These are phyloP conservation scores for Lactarius pseudohatsudake DNA, from an alignment of 768 basidiomycete genomes.

Conservation along the genomic window DNA sequence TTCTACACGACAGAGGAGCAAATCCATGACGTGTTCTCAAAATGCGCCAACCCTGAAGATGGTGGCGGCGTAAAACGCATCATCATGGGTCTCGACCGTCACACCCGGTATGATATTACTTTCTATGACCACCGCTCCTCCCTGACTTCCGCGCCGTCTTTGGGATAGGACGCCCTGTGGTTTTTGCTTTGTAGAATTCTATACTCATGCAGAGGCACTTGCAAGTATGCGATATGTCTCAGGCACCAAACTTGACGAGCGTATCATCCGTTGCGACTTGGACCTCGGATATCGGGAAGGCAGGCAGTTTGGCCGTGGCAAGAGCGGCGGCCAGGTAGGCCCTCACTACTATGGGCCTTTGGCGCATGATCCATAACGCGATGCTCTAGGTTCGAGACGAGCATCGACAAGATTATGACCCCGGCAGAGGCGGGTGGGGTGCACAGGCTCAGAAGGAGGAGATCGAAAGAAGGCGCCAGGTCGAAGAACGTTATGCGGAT, in stretches of 20 bases:
- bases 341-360: not conserved
- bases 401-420: conserved; percentile 94
- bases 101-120: conserved; percentile 61
- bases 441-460: conserved; percentile 78
- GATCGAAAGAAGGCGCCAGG: conserved; percentile 73
- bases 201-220: conserved; percentile 90
- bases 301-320: conserved; percentile 94
- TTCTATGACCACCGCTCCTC: not conserved
- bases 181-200: conserved; percentile 96
- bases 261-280: conserved; percentile 96
- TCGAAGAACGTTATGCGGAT: conserved; percentile 85
- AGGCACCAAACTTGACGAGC: conserved; percentile 98
- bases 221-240: conserved; percentile 92
- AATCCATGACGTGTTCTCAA: conserved; percentile 90
- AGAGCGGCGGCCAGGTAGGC: conserved; percentile 87
- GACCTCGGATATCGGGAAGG: conserved; percentile 97
- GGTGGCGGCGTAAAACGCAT: conserved; percentile 91
- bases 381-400: conserved; percentile 74
- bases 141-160: conserved; percentile 20
- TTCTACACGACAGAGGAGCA: conserved; percentile 96
- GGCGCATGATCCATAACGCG: not conserved
- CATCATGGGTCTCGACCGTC: conserved; percentile 92
- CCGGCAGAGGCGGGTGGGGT: conserved; percentile 94
- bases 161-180: conserved; percentile 78
- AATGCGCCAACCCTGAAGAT: conserved; percentile 84